These are phyloP conservation scores for Tolypocladium paradoxum DNA, from an alignment of 2,329 filamentous ascomycete species.

Conservation along the genomic window DNA sequence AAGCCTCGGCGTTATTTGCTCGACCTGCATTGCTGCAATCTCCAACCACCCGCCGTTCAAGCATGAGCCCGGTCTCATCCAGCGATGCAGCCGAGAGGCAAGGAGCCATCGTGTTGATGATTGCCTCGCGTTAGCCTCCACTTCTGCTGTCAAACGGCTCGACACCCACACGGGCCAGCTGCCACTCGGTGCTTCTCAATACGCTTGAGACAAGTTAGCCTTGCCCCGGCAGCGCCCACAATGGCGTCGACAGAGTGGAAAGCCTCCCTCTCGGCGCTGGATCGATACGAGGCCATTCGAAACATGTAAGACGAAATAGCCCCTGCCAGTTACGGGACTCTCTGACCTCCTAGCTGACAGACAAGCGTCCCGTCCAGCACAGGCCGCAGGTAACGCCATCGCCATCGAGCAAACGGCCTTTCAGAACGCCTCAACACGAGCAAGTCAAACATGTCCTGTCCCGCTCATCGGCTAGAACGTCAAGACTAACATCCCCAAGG, in stretches of 20 bases:
- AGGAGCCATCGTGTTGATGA: too few relatives aligned
- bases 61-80: too few relatives aligned
- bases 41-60: too few relatives aligned
- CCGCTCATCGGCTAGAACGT: background rate
- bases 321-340: background rate
- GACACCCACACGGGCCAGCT: too few relatives aligned
- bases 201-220: background rate
- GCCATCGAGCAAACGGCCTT: conserved; percentile 55
- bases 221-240: background rate
- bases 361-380: conserved; percentile 17
- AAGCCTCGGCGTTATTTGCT: too few relatives aligned
- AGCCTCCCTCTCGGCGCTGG: conserved; percentile 40
- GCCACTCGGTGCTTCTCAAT: background rate
- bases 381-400: conserved; percentile 40
- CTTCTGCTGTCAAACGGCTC: too few relatives aligned
- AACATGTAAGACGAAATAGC: conserved; percentile 21
- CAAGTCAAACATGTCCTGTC: conserved; percentile 23
- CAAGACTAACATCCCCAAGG: conserved; percentile 27
- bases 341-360: conserved; percentile 8
- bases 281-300: conserved; percentile 53
- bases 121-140: too few relatives aligned
- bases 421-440: conserved; percentile 43
- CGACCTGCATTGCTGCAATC: too few relatives aligned
- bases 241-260: conserved; percentile 32
- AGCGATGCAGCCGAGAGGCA: too few relatives aligned